Conservation (phyloP, 2,329 filamentous ascomycete species). For the Xylariales sp. region DNA sequence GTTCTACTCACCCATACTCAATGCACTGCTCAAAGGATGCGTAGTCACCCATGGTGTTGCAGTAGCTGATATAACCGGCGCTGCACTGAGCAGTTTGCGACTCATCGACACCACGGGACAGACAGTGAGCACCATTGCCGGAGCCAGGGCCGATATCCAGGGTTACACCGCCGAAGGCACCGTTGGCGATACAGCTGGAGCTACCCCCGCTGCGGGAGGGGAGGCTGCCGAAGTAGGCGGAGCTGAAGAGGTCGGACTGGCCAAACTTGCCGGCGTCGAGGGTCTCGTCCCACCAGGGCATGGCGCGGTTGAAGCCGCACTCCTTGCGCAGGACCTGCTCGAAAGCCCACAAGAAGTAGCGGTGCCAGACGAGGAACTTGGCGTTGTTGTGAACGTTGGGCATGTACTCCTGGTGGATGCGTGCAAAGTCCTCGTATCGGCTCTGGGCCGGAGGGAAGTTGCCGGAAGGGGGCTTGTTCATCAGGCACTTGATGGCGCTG, state of each 20-base stretch:
- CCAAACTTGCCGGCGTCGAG: constrained; percentile 24
- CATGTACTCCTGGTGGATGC: constrained; percentile 24
- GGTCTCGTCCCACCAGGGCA: constrained; percentile 30
- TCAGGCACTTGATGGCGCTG: constrained; percentile 23
- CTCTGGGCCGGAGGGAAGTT: constrained; percentile 18
- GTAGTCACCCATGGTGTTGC: constrained; percentile 6
- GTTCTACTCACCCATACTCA: constrained; percentile 6
- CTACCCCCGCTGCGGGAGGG: constrained; percentile 16
- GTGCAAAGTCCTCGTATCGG: constrained; percentile 27
- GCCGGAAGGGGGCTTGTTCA: constrained; percentile 20
- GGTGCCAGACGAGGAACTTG: constrained; percentile 28
- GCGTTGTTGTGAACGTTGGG: constrained; percentile 25
- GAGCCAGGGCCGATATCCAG: constrained; percentile 8
- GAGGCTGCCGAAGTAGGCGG: constrained; percentile 23
- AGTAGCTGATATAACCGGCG: constrained; percentile 8
- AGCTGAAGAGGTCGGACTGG: constrained; percentile 22
- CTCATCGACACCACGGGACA: constrained; percentile 25
- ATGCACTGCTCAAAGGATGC: constrained; percentile 8
- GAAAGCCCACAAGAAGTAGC: constrained; percentile 12
- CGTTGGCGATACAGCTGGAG: constrained; percentile 19
- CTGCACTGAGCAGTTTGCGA: constrained; percentile 5
- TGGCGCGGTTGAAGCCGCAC: constrained; percentile 25
- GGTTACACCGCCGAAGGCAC: constrained; percentile 16
- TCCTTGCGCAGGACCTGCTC: constrained; percentile 21
- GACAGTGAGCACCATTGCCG: constrained; percentile 16